Evolutionary conservation across 306 rosid genomes (phyloP), one percentile per base, ranked within the genome.

Genomic region (Hippophae tibetana): DNA sequence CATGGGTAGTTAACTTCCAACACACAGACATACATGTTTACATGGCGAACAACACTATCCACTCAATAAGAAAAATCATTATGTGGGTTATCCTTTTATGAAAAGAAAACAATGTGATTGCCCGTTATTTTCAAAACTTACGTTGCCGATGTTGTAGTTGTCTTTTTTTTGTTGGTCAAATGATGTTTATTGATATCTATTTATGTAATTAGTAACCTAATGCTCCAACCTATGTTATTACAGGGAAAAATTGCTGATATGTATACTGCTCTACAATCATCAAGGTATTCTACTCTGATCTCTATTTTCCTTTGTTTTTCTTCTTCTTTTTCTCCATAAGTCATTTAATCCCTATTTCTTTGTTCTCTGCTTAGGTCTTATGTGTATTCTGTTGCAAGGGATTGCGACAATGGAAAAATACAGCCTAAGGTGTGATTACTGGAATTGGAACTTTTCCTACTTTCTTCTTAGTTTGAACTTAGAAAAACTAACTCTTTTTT

Each of bases 221-320:
- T 40, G 13, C 44, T 46, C 54, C 47, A 54, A 56, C 74, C 65
- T 54, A 52, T 23, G 60, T 60, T 49, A 80, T 81, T 65, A 46
- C 75, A 87, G 98, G 98, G 96, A 50, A 87, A 92, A 78, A 13
- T 87, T 56, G 99, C 99, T 3, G 96, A 87, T 78, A 92, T 92
- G 81, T 92, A 83, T 72, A 92, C 99, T 58, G 71, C 89, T 44
- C 77, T 92, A 65, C 99, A 92, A 70, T 87, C 96, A 49, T 87
- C 99, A 50, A 85, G 99, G 99, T 88, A 65, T 48, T 58, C 11
- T 63, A 65, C 76, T 59, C 57, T 51, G 7, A 68, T 60, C 42
- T 44, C 63, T 42, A 41, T 52, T 60, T 14, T 47, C 62, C 43
- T 63, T 48, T 44, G 44, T 42, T 13, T 18, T 13, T 56, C 49